Evolutionary conservation across 2,329 filamentous ascomycete species (phyloP).

Genomic region (Calonectria multiphialidica): DNA sequence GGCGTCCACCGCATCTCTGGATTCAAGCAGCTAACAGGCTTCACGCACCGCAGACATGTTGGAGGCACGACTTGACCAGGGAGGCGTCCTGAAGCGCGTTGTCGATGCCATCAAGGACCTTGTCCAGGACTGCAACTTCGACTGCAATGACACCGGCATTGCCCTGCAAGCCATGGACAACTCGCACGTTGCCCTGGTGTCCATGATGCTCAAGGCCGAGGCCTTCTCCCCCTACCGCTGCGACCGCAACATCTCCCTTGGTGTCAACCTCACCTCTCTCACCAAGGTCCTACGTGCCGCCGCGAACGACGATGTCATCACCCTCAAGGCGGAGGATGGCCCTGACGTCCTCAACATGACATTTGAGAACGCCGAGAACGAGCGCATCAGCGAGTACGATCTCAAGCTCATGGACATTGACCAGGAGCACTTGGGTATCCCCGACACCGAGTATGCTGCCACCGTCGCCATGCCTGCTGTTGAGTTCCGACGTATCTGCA

Average conservation of each 20-base stretch:
- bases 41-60: conserved; percentile 73
- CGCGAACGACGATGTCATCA: conserved; percentile 93
- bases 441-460: conserved; percentile 97
- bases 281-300: conserved; percentile 97
- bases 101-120: conserved; percentile 99
- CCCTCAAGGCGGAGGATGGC: conserved; percentile 96
- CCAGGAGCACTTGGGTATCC: conserved; percentile 98
- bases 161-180: conserved; percentile 99
- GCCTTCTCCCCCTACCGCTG: conserved; percentile 95
- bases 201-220: conserved; percentile 98
- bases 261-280: conserved; percentile 95
- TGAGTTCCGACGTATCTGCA: conserved; percentile 96
- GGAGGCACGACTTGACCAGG: conserved; percentile 97
- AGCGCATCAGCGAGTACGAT: conserved; percentile 98
- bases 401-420: conserved; percentile 99
- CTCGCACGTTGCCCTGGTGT: conserved; percentile 98
- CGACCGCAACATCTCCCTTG: conserved; percentile 98
- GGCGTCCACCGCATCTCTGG: neutral
- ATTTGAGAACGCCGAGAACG: conserved; percentile 90
- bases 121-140: conserved; percentile 99
- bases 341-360: conserved; percentile 95
- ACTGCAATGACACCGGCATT: conserved; percentile 99
- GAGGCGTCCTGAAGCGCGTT: conserved; percentile 95
- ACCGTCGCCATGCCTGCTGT: conserved; percentile 88
- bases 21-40: conserved; percentile 27